These are phyloP conservation scores for Neopestalotiopsis sp. DNA, from an alignment of 2,329 filamentous ascomycete species.

Conservation along the genomic window DNA sequence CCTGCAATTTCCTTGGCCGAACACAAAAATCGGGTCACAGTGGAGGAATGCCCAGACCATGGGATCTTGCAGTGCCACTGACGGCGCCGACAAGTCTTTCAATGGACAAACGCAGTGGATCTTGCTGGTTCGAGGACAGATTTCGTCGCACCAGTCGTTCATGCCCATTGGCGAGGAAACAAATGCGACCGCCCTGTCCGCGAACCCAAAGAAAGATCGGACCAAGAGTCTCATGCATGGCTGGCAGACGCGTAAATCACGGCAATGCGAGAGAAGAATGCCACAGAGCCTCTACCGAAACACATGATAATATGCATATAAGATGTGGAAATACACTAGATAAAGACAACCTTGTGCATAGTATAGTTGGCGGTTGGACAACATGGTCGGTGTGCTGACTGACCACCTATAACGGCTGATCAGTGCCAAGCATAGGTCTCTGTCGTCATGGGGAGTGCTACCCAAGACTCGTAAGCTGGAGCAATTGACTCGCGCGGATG, in stretches of 20 bases:
- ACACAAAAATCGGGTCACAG: neutral
- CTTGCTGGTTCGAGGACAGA: neutral
- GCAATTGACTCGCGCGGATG: constrained; percentile 4
- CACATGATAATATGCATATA: neutral
- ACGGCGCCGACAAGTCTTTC: constrained; percentile 5
- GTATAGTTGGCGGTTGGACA: too few species aligned
- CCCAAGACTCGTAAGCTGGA: constrained; percentile 7
- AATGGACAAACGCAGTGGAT: neutral
- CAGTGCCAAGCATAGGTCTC: neutral
- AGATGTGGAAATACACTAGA: too few species aligned
- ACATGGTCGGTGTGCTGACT: too few species aligned
- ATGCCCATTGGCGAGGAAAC: neutral
- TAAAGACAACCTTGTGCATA: too few species aligned
- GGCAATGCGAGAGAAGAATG: neutral
- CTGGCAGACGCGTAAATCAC: neutral
- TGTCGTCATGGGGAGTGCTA: neutral
- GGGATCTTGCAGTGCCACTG: constrained; percentile 10
- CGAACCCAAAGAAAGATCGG: neutral
- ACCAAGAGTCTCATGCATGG: neutral
- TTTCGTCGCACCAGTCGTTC: neutral
- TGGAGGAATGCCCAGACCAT: neutral
- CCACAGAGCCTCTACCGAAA: neutral
- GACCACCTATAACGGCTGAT: neutral
- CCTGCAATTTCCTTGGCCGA: constrained; percentile 5
- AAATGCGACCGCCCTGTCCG: neutral